Base-by-base conservation (phyloP, 352 stramenopile species). In the Phytopythium kandeliae region DNA sequence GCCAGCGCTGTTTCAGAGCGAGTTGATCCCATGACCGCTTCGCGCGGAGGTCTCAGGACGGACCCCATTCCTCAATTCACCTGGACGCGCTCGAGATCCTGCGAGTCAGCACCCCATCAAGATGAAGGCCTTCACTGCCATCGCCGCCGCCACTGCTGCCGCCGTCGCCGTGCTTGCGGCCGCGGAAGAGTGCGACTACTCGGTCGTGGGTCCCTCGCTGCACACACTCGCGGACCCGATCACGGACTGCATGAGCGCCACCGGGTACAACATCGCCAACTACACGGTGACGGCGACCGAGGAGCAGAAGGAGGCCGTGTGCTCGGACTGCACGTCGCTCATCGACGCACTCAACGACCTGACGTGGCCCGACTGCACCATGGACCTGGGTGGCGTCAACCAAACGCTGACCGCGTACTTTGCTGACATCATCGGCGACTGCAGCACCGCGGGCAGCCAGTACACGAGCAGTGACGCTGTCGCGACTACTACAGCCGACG, bases 321-420 rank as follows among this genome's bases (percentile, higher is more conserved):
- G 54, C 35, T 46, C 54, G 45, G 45, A 51, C 33, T 60, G 54
- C 41, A n/a, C 36, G 26, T 50, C 50, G 25, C 51, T 60, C 40
- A 50, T 60, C 22, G 26, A 49, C 10, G 42, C 38, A n/a, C 36
- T 60, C 13, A 44, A 37, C 16, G 54, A 17, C 21, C 11, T 60
- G 37, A 54, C 48, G 9, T 60, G 54, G 54, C 54, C 54, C 2
- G 54, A 60, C 46, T 60, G 54, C 54, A 55, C 47, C 2, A 54
- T 60, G 46, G 51, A 60, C 17, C 12, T 60, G 22, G 54, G 46
- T 16, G 54, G 47, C 40, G 51, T 48, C 25, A 52, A 60, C 36
- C 46, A 60, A 47, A 60, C 54, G 30, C 46, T 60, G n/a, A 51
- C 38, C 10, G 19, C 38, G 30, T 60, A 60, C 54, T 60, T 60